Evolutionary conservation across 441 rosid genomes (phyloP), one percentile per base, ranked within the genome.

Genomic region (Viola pubescens): DNA sequence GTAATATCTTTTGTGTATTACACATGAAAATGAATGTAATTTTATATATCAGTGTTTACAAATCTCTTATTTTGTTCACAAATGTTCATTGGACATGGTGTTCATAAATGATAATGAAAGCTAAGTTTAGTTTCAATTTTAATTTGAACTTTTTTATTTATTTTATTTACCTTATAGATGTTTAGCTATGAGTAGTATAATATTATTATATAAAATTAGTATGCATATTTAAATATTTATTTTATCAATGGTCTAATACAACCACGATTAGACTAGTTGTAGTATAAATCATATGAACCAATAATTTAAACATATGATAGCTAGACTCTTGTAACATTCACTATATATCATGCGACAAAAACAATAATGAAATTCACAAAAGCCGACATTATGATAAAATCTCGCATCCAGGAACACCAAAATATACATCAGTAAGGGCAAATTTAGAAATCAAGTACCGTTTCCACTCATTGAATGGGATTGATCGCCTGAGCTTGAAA

Each of bases 401-500:
- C 13, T 42, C 45, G 50, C 41, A 51, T 7, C 50, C 42, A 14
- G 54, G 6, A 41, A 43, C 0, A 11, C 13, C 51, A 39, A 62
- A 49, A 49, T 19, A 43, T 47, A 46, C 58, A 34, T 7, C 7
- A 51, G 13, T 56, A 41, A 42, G 54, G 49, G 49, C 43, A 16
- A 4, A 6, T n/a, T 39, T 43, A 47, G 37, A 48, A 51, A 46
- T 52, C 50, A 62, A 16, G 47, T 76, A 89, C 97, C 91, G 73
- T 89, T 89, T 73, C 95, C 97, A 56, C 91, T 79, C 74, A 75
- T 86, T 42, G 96, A 82, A 75, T 83, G 88, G 57, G 92, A 73
- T 73, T 86, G 91, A 55, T 89, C 97, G 70, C 97, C 97, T 7
- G 95, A 59, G 70, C 90, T 75, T 62, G 97, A 86, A 72, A 89